Conservation (phyloP, 768 basidiomycete species). For the Agrocybe praecox region DNA sequence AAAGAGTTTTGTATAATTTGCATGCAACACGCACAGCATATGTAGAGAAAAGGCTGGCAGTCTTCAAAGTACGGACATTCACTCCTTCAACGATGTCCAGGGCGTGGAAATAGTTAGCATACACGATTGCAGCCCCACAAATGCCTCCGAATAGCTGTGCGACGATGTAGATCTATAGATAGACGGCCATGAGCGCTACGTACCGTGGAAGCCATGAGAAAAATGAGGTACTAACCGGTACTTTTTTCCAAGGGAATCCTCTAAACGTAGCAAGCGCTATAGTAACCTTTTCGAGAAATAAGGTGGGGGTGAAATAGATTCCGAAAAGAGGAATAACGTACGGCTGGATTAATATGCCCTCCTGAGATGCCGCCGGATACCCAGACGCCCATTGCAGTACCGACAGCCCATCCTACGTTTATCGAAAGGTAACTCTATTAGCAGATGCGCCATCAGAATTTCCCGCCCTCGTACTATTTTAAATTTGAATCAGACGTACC, state of each 20-base stretch:
- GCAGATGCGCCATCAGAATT: background rate
- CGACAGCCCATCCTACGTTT: background rate
- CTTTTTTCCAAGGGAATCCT: conserved; percentile 79
- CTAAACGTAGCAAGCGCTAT: conserved; percentile 70
- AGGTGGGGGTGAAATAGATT: background rate
- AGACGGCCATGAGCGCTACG: background rate
- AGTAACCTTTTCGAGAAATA: conserved; percentile 51
- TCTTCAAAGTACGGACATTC: conserved; percentile 51
- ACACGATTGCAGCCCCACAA: conserved; percentile 57
- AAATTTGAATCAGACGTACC: background rate
- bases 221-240: conserved; percentile 43
- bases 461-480: background rate
- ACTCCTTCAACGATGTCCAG: conserved; percentile 65
- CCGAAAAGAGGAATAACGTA: conserved; percentile 26
- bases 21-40: conserved; percentile 50
- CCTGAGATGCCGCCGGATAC: conserved; percentile 67
- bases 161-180: conserved; percentile 19
- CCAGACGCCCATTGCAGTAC: conserved; percentile 67
- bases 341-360: conserved; percentile 76
- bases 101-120: conserved; percentile 67
- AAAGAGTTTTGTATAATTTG: background rate
- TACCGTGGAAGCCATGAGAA: background rate
- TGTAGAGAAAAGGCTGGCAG: conserved; percentile 60
- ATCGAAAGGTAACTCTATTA: background rate
- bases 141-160: conserved; percentile 68